Base-by-base conservation (phyloP, 1,139 yeast genomes). In the Protomyces macrosporus region DNA sequence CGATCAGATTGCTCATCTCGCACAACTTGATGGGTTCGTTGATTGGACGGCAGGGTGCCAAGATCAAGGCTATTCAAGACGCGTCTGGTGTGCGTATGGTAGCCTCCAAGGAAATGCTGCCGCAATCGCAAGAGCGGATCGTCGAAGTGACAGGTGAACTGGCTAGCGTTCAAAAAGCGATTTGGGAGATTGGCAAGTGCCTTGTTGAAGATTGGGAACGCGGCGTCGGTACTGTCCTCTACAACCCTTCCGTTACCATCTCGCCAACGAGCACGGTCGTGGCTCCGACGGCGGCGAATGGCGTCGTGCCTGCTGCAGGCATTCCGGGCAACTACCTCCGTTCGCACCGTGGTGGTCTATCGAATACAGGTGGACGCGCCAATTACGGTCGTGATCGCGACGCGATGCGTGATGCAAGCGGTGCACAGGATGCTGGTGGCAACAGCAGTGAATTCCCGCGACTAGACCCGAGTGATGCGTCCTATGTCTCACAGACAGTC, bases 21-120 rank as follows among this genome's bases (percentile, higher is more conserved):
- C 90, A 90, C 76, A 81, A 86, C 67, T 96, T 90, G 75, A 86
- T 90, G 85, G 97, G 97, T 53, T 86, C 96, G 9, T 82, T 90
- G 64, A 90, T 90, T 74, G 97, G 97, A 59, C 84, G 88, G 65
- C 88, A 83, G 69, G 97, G 97, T 60, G 78, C 81, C 42, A 82
- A 93, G 74, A 90, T 90, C 73, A 91, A 89, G 77, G 82, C 85
- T 65, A 83, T 90, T 68, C 96, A 90, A 76, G 86, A 84, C 66
- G 78, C 77, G 55, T 86, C 79, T 73, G 79, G 82, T 66, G 89
- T 90, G 61, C 86, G 89, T 71, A 87, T 90, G 84, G 90, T 88
- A 66, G 96, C 96, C 10, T 86, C 95, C 40, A 90, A 90, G 74
- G 90, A 90, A 65, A 86, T 86, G 73, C 81, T 90, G 66, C 90